phyloP scores from a whole-genome alignment of 1,284 basidiomycete species.

The Papiliotrema terrestris region DNA sequence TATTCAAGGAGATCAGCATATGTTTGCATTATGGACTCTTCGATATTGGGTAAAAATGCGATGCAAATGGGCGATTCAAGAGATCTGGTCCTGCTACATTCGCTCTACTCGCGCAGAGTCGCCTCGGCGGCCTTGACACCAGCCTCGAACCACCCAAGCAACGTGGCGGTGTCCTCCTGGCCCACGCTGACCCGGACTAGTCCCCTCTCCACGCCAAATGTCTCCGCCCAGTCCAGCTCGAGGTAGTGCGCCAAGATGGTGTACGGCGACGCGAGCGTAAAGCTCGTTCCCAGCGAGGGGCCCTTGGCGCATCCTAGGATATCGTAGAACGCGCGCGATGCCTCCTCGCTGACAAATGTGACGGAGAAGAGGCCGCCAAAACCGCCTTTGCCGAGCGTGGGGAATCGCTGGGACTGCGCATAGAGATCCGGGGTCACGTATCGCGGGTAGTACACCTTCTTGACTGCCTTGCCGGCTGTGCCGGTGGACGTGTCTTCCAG shows the following conservation, averaged over 20 bases:
- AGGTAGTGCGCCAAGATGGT: conserved; percentile 87
- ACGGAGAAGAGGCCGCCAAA: conserved; percentile 91
- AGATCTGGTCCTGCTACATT: too few species aligned
- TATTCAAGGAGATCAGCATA: too few species aligned
- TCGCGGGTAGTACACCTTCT: conserved; percentile 86
- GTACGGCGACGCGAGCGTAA: conserved; percentile 90
- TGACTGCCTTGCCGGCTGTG: conserved; percentile 57
- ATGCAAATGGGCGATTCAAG: too few species aligned
- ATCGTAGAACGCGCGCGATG: conserved; percentile 84
- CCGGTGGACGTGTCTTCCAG: conserved; percentile 33
- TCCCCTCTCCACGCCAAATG: conserved; percentile 77
- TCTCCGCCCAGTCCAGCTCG: conserved; percentile 88
- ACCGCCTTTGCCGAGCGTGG: conserved; percentile 57
- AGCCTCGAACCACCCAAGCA: conserved; percentile 62
- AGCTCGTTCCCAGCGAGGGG: conserved; percentile 91
- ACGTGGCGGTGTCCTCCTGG: conserved; percentile 67
- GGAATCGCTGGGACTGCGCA: conserved; percentile 53
- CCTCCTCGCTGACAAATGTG: conserved; percentile 68
- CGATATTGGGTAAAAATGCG: too few species aligned
- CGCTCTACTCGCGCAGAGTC: conserved; percentile 10
- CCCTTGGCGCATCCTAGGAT: conserved; percentile 80
- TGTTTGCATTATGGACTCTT: too few species aligned
- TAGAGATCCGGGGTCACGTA: conserved; percentile 74
- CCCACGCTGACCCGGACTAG: conserved; percentile 89
- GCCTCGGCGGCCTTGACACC: conserved; percentile 60